Evolutionary conservation across 1,139 yeast genomes (phyloP), one percentile per base, ranked within the genome.

Genomic region (Blastobotrys serpentis): DNA sequence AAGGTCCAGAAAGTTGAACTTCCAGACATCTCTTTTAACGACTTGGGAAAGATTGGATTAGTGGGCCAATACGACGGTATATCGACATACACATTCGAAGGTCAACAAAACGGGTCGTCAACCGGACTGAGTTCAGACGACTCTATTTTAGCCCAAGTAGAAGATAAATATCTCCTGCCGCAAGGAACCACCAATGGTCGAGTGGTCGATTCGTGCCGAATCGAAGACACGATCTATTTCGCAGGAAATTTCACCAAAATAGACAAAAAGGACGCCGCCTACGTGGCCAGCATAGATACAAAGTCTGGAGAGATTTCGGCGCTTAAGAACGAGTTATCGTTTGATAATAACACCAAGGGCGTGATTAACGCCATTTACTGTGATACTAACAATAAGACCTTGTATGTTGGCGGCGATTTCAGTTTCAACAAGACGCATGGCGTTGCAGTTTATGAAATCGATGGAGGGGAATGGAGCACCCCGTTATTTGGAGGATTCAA

Each of bases 361-460:
- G 59, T 72, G 0, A 79, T 85, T 3, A 69, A 67, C 18, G 70
- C 86, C 0, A 71, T 82, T 1, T 75, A 72, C 59, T 72, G 75
- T 61, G 76, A 77, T 58, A 59, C 70, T 2, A 78, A 76, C 51
- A 66, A 69, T 26, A 70, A 76, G 14, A 56, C 77, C 21, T 74
- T 89, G 0, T 89, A 86, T 61, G 75, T 87, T 46, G 98, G 98
- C 8, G 98, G 98, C 22, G 73, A 79, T 52, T 80, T 92, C 58
- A 66, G 74, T 13, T 83, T 70, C 51, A 72, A 78, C 51, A 67
- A 73, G 37, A 74, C 85, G 0, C 68, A 76, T 52, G 86, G 92
- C 45, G 85, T 79, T 0, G 83, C 87, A 8, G 68, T 81, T 7
- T 90, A 87, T 73, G 76, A 86, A 63, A 63, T 70, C n/a, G 57